Evolutionary conservation across 176 grass and related monocot species (phyloP), one percentile per base, ranked within the genome.

Genomic region (Lolium perenne): DNA sequence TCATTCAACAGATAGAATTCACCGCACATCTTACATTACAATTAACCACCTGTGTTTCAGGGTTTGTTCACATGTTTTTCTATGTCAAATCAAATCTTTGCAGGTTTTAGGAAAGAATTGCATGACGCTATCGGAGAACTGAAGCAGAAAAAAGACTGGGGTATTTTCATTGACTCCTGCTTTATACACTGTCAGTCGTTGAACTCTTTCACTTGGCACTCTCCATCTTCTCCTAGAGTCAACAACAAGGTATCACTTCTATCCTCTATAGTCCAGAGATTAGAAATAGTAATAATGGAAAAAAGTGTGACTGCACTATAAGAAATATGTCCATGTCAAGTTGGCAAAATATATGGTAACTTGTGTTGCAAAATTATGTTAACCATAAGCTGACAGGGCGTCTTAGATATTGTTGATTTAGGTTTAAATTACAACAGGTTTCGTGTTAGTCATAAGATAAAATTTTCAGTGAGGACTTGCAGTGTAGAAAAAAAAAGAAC

Each of bases 161-260:
- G 94, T 17, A 76, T 96, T 59, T 96, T 93, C 58, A 71, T 96
- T 16, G 38, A 93, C 88, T 96, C 91, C 2, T 96, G 94, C 68
- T 96, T 93, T 86, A 63, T 91, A 77, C 94, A 96, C 70, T 96
- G 94, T 13, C 94, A 96, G 69, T 85, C 94, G 0, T 17, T 90
- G 59, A 90, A 77, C 55, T 91, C 80, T 3, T 41, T 91, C 7
- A 91, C 89, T 18, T 96, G 94, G 94, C 89, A 93, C 68, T 93
- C 91, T 70, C 89, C 89, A 68, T 77, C 69, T 75, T 90, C 86
- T 69, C 89, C 86, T 26, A 84, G 85, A 91, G 80, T 95, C 55
- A 91, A 96, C 77, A 89, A 91, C 48, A 90, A 91, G 91, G 94
- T 96, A 76, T 21, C 0, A 5, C 20, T 11, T 83, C 68, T 50